phyloP scores from a whole-genome alignment of 345 rosid genomes.

The Syzygium jambos region DNA sequence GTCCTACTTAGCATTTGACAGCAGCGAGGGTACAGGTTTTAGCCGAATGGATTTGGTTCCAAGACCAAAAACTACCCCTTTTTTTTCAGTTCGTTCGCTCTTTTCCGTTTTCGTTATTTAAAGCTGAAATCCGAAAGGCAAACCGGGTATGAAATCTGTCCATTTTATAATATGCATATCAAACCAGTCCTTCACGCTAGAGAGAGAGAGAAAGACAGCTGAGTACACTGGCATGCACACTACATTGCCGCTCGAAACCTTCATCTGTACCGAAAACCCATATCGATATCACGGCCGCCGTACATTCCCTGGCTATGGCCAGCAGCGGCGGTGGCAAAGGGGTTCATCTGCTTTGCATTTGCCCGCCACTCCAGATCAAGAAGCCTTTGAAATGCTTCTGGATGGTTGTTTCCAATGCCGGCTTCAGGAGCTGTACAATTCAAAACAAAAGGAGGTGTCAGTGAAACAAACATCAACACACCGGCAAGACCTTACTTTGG shows the following conservation, averaged over 20 bases:
- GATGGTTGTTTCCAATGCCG: constrained; percentile 40
- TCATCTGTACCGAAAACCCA: constrained; percentile 60
- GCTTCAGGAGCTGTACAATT: constrained; percentile 33
- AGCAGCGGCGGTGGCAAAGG: constrained; percentile 25
- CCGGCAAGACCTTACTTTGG: background rate
- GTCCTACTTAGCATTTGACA: background rate
- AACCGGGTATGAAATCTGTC: background rate
- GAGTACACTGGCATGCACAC: background rate
- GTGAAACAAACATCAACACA: background rate
- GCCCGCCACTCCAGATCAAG: constrained; percentile 70
- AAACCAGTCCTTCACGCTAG: background rate
- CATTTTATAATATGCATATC: background rate
- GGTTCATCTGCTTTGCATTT: constrained; percentile 48
- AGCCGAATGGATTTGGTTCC: background rate
- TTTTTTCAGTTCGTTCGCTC: background rate
- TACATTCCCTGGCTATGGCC: constrained; percentile 47
- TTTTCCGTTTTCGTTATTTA: background rate
- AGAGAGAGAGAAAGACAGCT: background rate
- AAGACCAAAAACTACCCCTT: background rate
- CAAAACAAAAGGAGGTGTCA: background rate
- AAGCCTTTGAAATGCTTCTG: constrained; percentile 67
- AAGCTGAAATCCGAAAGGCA: background rate
- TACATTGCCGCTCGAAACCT: background rate
- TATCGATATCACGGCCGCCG: constrained; percentile 70
- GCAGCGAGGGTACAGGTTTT: background rate